Percentiles rank a stretch among this genome's conserved stretches.
phyloP scores from a whole-genome alignment of 345 rosid species.

The Garcia nutans region DNA sequence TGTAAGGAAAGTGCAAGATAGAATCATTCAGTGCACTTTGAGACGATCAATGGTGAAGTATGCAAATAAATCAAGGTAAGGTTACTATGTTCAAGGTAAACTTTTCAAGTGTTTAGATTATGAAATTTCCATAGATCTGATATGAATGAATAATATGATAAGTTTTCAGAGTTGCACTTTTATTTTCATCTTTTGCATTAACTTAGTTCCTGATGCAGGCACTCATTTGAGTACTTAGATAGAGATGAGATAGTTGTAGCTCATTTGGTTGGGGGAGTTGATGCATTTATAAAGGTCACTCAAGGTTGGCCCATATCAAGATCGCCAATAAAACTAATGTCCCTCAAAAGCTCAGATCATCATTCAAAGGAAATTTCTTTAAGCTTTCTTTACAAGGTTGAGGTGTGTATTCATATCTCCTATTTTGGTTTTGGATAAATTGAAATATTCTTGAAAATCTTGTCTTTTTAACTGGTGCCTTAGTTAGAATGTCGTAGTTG shows the following conservation, averaged over 20 bases:
- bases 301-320: constrained; percentile 69
- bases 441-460: neutral
- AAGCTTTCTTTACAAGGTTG: constrained; percentile 55
- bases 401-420: constrained; percentile 39
- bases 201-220: constrained; percentile 40
- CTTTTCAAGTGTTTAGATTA: neutral
- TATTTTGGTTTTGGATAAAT: neutral
- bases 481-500: neutral
- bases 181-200: neutral
- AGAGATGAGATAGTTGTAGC: constrained; percentile 60
- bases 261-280: constrained; percentile 58
- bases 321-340: constrained; percentile 48
- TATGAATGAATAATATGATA: neutral
- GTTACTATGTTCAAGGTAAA: constrained; percentile 7
- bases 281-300: constrained; percentile 56
- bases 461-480: neutral
- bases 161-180: neutral
- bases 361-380: constrained; percentile 52
- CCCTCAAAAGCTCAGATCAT: constrained; percentile 46
- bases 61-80: constrained; percentile 62
- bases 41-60: constrained; percentile 50
- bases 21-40: constrained; percentile 60
- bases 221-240: constrained; percentile 64
- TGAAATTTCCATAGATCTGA: neutral
- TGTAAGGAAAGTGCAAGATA: constrained; percentile 60